Base-by-base conservation (phyloP, 2,329 filamentous ascomycete species). In the Cercospora sesami region DNA sequence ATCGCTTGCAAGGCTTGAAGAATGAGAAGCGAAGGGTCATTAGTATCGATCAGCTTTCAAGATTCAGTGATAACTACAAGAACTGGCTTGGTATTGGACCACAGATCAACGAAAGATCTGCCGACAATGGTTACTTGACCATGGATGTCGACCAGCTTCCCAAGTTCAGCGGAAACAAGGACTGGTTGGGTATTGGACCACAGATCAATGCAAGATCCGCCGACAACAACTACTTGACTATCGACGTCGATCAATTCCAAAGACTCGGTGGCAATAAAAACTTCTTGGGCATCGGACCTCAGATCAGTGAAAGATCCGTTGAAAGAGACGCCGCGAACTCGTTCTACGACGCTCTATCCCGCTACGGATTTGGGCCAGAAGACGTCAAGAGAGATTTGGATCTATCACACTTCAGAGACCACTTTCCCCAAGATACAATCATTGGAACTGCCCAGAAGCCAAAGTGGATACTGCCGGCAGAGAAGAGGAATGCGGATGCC, bases 401-500 rank as follows among this genome's bases (percentile, higher is more conserved):
- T 7, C 28, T 33, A 6, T n/a, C n/a, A 5, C 18, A 59, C 14
- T 59, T 53, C 48, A 23, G 26, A 10, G 48, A 59, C n/a, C 55
- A 59, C 18, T 59, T 59, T 9, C 31, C 31, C 55, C 28, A 59
- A 12, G 48, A 53, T 21, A 59, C 55, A 9, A 21, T 59, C 2
- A n/a, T 31, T 12, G 48, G 21, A 53, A 53, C 48, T 23, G 42
- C 42, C 5, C 42, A 48, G 42, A 18, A 23, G 1, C 42, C 42
- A 10, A 48, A 23, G 5, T 18, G n/a, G 42, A 23, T 57, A 23
- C 53, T 31, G 26, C 28, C 53, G 16, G 55, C 9, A 21, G 60
- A 51, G 39, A 62, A 51, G 42, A 62, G 60, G 31, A 14, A 39
- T 5, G 62, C 62, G 18, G 60, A 62, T 2, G 33, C 59, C n/a